phyloP scores from a whole-genome alignment of 345 rosid species.

The Raphanus sativus region DNA sequence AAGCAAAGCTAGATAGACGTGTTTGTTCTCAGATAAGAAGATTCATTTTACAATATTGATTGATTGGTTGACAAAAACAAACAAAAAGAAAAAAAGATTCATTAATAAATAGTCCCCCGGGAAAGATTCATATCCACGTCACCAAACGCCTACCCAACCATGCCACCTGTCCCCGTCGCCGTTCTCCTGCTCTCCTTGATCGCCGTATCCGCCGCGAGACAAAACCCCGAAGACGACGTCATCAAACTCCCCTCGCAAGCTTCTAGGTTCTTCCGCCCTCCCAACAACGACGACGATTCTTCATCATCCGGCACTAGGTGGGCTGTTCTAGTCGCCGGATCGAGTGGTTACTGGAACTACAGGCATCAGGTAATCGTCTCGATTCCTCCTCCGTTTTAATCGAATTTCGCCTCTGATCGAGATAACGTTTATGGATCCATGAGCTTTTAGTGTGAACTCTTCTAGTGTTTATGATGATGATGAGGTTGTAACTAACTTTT shows the following conservation, averaged over 20 bases:
- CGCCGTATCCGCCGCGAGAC: constrained; percentile 42
- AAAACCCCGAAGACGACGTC: constrained; percentile 40
- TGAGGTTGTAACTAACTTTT: background rate
- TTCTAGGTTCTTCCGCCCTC: constrained; percentile 57
- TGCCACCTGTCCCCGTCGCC: constrained; percentile 36
- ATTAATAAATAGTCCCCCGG: background rate
- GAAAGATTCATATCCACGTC: constrained; percentile 31
- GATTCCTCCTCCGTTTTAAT: background rate
- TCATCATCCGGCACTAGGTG: constrained; percentile 68
- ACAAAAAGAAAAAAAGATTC: constrained; percentile 7
- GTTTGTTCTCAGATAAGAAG: constrained; percentile 1
- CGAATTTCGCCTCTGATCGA: too few species aligned
- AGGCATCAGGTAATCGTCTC: constrained; percentile 67
- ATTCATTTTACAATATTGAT: background rate
- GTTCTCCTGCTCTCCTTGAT: constrained; percentile 43
- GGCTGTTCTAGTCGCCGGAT: constrained; percentile 97
- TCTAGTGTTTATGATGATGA: too few species aligned
- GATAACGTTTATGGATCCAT: too few species aligned
- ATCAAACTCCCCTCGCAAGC: constrained; percentile 72
- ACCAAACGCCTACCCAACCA: constrained; percentile 11
- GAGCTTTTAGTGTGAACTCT: too few species aligned
- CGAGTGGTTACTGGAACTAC: constrained; percentile 92
- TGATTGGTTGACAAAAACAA: constrained; percentile 4
- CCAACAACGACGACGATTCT: constrained; percentile 31
- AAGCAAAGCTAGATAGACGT: constrained; percentile 1